Evolutionary conservation across 2,329 filamentous ascomycete species (phyloP), one percentile per base, ranked within the genome.

Genomic region (Alternaria rosae): DNA sequence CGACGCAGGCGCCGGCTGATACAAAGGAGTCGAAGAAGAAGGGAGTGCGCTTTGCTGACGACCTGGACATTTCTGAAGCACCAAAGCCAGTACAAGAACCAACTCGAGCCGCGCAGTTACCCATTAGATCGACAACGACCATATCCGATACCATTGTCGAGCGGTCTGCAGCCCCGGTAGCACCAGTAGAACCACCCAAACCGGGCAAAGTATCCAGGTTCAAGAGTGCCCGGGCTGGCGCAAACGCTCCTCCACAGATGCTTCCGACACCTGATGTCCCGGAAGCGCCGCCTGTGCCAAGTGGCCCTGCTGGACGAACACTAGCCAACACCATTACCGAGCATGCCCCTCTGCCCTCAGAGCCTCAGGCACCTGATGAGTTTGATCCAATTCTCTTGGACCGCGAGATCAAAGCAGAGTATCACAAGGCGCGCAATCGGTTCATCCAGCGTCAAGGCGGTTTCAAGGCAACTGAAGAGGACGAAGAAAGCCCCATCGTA

Each of bases 361-460:
- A 79, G n/a, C 73, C 80, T 66, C 57, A 81, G 15, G 77, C 80
- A 20, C 78, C 80, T 5, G 76, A 81, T 42, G 81, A 79, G 20
- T 83, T 94, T 41, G 91, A 97, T 69, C 87, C 91, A 6, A 84
- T 88, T 20, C 82, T 94, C 28, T 83, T 94, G 53, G 86, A 91
- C 55, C 89, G 92, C 65, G 91, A 97, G 77, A 89, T 97, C 13
- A 90, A 92, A 8, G 87, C 88, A 38, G 92, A 96, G 74, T 97
- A 97, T 78, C 91, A 97, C 77, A 89, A 88, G 45, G 85, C 92
- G 78, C 90, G 94, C 20, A 97, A 94, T 76, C 88, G 87, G 72
- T 89, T 96, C 79, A 93, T 97, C 56, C 88, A 93, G 69, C 87
- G 89, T 70, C 88, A 95, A 70, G 93, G 93, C 54, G 93, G 93